A percentile compares a stretch with the other conserved stretches of the same genome.
Conservation (phyloP, 2,329 filamentous ascomycete genomes). For the Dryadomyces quercus-mongolicae region DNA sequence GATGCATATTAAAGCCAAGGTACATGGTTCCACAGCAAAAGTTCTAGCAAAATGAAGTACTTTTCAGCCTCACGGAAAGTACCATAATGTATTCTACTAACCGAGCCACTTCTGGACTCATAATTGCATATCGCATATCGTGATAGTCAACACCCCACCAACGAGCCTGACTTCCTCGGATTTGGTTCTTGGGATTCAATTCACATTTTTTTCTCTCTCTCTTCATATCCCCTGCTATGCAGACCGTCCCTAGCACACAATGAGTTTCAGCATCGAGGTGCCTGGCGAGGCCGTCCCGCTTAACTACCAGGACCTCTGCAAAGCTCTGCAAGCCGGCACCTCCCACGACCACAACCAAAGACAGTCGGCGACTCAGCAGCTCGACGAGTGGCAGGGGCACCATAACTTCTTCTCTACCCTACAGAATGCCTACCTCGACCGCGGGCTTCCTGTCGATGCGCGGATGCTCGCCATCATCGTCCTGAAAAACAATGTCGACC, state of each 20-base stretch:
- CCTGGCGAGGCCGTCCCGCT: conserved; percentile 70
- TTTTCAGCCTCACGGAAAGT: no score
- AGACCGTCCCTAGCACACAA: conserved; percentile 19
- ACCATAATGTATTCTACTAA: no score
- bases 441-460: conserved; percentile 60
- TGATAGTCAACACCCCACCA: no score
- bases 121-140: no score
- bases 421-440: conserved; percentile 75
- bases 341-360: conserved; percentile 50
- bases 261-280: conserved; percentile 66
- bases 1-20: no score
- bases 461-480: conserved; percentile 88
- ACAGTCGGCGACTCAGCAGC: conserved; percentile 57
- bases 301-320: conserved; percentile 49
- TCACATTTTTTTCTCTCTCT: no score
- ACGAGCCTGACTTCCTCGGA: no score
- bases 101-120: no score
- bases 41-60: no score
- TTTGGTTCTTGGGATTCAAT: no score
- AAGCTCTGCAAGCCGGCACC: conserved; percentile 50
- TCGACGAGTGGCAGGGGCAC: conserved; percentile 58
- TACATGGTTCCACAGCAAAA: no score
- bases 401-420: conserved; percentile 39
- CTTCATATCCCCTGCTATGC: no score
- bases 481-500: conserved; percentile 93